phyloP scores from a whole-genome alignment of 2,329 filamentous ascomycete genomes.

The Exophiala lecanii-corni region DNA sequence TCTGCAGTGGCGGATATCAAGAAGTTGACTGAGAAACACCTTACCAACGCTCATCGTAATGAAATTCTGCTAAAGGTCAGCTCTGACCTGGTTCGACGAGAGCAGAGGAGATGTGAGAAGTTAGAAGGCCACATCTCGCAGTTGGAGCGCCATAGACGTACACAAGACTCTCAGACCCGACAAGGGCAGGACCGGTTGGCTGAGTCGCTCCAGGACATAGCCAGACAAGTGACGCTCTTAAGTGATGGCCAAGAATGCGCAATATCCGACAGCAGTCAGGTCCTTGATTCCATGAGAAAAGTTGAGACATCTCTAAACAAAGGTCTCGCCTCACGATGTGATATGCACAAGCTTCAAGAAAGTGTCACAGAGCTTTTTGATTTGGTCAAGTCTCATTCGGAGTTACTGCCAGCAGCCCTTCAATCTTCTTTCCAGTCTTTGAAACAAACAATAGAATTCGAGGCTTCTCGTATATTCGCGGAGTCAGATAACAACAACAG shows the following conservation, averaged over 20 bases:
- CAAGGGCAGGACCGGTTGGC: conserved; percentile 1
- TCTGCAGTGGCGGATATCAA: conserved; percentile 7
- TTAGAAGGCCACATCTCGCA: conserved; percentile 17
- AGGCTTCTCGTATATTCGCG: no score
- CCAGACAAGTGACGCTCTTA: neutral
- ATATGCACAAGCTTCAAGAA: conserved; percentile 3
- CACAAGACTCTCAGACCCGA: conserved; percentile 3
- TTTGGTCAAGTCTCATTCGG: neutral
- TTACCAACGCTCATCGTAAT: conserved; percentile 2
- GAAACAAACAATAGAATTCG: neutral
- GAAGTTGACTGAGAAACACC: conserved; percentile 1
- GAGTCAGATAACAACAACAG: no score
- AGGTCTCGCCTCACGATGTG: conserved; percentile 5
- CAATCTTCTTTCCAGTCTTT: conserved; percentile 1
- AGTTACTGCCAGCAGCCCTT: conserved; percentile 2
- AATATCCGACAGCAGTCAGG: neutral
- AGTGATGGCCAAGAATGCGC: neutral
- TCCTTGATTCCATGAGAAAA: conserved; percentile 3
- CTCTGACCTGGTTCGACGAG: conserved; percentile 7
- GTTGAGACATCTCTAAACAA: conserved; percentile 3
- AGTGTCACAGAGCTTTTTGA: neutral
- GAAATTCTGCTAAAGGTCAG: conserved; percentile 3
- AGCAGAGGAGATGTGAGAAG: conserved; percentile 15
- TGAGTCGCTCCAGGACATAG: conserved; percentile 2
- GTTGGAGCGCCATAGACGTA: conserved; percentile 12